Base-by-base conservation (phyloP, 2,329 filamentous ascomycete genomes). In the Hypoxylon sp. region DNA sequence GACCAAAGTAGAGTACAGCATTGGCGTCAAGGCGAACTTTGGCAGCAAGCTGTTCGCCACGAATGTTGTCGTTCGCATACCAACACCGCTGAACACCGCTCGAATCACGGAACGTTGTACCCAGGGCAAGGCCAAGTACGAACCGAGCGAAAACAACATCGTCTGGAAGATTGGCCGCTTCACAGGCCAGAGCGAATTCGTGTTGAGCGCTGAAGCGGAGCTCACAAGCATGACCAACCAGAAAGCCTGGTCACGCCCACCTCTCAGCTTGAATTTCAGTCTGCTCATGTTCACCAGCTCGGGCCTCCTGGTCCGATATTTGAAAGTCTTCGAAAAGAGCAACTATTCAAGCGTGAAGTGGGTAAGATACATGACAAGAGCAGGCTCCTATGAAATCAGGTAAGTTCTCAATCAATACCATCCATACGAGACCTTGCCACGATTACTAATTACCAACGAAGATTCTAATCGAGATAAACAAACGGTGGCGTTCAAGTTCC, bases 91-190 rank as follows among this genome's bases (percentile, higher is more conserved):
- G 58, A 99, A 99, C 83, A 98, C 97, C 1, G 96, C 96, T 49
- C 91, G 91, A 77, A 98, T 97, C 67, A 95, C 91, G 0, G 94
- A 98, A 81, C 90, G 96, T 53, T 97, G 94, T 68, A 96, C 92
- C 1, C 94, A 98, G 81, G 97, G 96, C 66, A 97, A 98, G 79
- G 96, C 96, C 63, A 98, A 98, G 81, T 99, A 99, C 81, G 97
- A 99, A 81, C 97, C 96, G 0, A 93, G 94, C 70, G 94, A 98
- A 78, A 99, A 99, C 84, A 93, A 95, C 77, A 98, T 99, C 71
- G 92, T 98, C 11, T 99, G 96, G 96, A 98, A 98, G 86, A 98
- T 99, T 73, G 92, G 94, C 11, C 89, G 96, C n/a, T 99, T 99
- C 81, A 96, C 94, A 0, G 96, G 96, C n/a, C 94, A 98, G 81